Conservation (phyloP, 345 rosid genomes). For the Ricinus communis region DNA sequence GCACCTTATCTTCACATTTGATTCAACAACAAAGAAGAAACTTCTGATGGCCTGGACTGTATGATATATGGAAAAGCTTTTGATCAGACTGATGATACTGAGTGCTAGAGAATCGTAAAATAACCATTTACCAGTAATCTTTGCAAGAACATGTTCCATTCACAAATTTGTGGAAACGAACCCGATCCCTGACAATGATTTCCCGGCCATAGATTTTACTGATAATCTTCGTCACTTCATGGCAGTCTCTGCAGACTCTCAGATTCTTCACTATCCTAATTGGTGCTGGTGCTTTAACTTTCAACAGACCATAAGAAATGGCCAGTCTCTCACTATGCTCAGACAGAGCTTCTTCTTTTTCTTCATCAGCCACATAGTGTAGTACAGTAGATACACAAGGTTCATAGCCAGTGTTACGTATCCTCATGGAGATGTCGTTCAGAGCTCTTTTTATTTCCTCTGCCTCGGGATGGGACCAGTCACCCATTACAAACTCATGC, state of each 20-base stretch:
- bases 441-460: conserved; percentile 11
- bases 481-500: conserved; percentile 22
- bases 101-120: neutral
- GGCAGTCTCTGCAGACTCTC: conserved; percentile 19
- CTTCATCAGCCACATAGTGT: conserved; percentile 17
- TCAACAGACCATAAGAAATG: conserved; percentile 23
- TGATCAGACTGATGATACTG: neutral
- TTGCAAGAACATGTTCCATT: conserved; percentile 16
- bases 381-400: conserved; percentile 16
- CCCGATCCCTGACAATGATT: conserved; percentile 18
- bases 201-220: conserved; percentile 21
- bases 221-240: conserved; percentile 20
- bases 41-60: no score
- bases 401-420: conserved; percentile 11
- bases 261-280: conserved; percentile 24
- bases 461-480: conserved; percentile 26
- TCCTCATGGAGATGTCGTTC: conserved; percentile 1
- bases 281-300: conserved; percentile 8
- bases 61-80: no score
- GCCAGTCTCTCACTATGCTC: conserved; percentile 28
- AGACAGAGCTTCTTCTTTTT: conserved; percentile 4
- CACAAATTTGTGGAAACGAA: conserved; percentile 26
- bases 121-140: no score
- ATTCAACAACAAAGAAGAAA: no score
- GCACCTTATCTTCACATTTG: no score